These are phyloP conservation scores for Hepatocystis sp. DNA, from an alignment of 169 alveolate species.

Conservation along the genomic window DNA sequence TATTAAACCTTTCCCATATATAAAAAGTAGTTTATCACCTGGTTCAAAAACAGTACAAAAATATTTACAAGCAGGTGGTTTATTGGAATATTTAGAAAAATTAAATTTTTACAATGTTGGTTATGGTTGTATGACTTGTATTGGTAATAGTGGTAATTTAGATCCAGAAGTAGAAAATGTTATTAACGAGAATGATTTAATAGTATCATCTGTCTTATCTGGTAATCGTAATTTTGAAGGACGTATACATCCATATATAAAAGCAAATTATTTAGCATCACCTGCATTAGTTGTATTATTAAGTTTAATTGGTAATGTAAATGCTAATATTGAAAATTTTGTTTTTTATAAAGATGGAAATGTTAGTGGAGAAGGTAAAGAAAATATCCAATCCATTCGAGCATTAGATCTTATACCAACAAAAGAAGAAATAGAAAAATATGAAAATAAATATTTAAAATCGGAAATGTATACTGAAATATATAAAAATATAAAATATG, in stretches of 20 bases:
- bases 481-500: slow-evolving; percentile 91
- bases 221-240: slow-evolving; percentile 98
- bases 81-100: slow-evolving; percentile 89
- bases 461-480: slow-evolving; percentile 94
- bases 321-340: slow-evolving; percentile 93
- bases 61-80: slow-evolving; percentile 88
- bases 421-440: slow-evolving; percentile 86
- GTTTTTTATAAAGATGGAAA: slow-evolving; percentile 94
- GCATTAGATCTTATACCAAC: slow-evolving; percentile 95
- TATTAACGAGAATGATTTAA: slow-evolving; percentile 90
- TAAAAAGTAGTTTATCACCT: slow-evolving; percentile 96
- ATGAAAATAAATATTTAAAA: slow-evolving; percentile 88
- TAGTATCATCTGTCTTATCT: slow-evolving; percentile 95
- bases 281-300: slow-evolving; percentile 98
- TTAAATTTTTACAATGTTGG: slow-evolving; percentile 96
- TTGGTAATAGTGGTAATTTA: slow-evolving; percentile 97
- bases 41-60: slow-evolving; percentile 91
- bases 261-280: slow-evolving; percentile 97
- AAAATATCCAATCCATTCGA: too few relatives aligned
- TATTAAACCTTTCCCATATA: slow-evolving; percentile 92
- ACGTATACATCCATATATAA: slow-evolving; percentile 95
- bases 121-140: slow-evolving; percentile 99
- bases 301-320: slow-evolving; percentile 96
- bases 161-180: slow-evolving; percentile 94
- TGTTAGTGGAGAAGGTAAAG: too few relatives aligned